Percentiles rank a stretch among this genome's conserved stretches.
phyloP scores from a whole-genome alignment of 441 rosid species.

The Mallotus japonicus region DNA sequence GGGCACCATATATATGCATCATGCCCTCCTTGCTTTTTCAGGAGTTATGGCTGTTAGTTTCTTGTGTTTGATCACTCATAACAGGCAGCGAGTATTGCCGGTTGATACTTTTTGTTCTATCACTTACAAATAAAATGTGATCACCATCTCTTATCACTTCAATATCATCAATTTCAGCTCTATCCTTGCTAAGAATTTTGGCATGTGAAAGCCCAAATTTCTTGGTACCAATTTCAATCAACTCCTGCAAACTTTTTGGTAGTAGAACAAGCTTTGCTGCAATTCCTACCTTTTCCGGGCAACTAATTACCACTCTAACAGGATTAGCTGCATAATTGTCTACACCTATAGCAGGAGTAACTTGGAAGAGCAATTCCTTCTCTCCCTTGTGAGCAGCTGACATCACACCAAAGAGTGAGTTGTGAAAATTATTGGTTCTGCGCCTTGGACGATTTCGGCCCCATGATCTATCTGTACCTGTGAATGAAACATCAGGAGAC shows the following conservation, averaged over 20 bases:
- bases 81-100: conserved; percentile 17
- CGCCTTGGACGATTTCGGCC: conserved; percentile 46
- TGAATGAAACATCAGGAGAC: conserved; percentile 29
- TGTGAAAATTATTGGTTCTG: conserved; percentile 50
- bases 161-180: conserved; percentile 64
- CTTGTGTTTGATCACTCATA: conserved; percentile 14
- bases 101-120: conserved; percentile 12
- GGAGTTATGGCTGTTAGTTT: background rate
- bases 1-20: background rate
- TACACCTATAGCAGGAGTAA: conserved; percentile 7
- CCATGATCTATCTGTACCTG: conserved; percentile 37
- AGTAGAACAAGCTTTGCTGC: conserved; percentile 53
- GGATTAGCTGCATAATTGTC: conserved; percentile 18
- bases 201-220: conserved; percentile 49
- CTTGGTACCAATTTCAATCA: conserved; percentile 47
- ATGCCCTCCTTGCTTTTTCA: too few relatives aligned
- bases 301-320: conserved; percentile 54
- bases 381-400: conserved; percentile 46
- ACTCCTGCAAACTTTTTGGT: conserved; percentile 51
- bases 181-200: conserved; percentile 48
- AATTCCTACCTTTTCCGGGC: conserved; percentile 43
- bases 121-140: conserved; percentile 46
- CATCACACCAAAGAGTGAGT: conserved; percentile 69
- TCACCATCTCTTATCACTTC: conserved; percentile 73
- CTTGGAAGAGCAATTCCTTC: conserved; percentile 31